These are phyloP conservation scores for Wickerhamiella sergipiensis DNA, from an alignment of 805 yeast genomes.

Conservation along the genomic window DNA sequence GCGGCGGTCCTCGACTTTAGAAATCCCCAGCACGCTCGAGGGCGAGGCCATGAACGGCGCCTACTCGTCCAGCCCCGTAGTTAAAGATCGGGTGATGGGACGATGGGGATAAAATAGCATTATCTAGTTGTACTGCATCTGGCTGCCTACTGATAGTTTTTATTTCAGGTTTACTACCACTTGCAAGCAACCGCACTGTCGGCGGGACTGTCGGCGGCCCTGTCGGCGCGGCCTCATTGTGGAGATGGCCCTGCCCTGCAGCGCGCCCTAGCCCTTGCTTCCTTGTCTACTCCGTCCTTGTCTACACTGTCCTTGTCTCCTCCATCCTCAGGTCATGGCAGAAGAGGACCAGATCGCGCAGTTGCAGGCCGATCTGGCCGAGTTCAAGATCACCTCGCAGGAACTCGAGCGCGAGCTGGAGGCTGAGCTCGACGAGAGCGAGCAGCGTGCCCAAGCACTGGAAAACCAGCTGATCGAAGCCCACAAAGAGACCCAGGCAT, in stretches of 20 bases:
- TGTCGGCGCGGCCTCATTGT: no score
- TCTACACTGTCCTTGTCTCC: no score
- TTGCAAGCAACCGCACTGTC: no score
- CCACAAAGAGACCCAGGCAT: slow-evolving; percentile 20
- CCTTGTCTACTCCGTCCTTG: no score
- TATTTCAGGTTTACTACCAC: no score
- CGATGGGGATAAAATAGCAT: neutral
- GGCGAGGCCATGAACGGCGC: slow-evolving; percentile 25
- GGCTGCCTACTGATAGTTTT: no score
- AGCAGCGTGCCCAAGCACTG: slow-evolving; percentile 18
- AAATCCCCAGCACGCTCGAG: slow-evolving; percentile 15
- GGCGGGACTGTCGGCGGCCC: no score
- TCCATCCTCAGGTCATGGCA: neutral
- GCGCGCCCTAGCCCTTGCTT: no score
- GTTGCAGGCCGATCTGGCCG: slow-evolving; percentile 30
- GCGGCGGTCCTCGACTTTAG: neutral
- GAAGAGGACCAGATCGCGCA: slow-evolving; percentile 26
- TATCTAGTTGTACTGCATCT: no score
- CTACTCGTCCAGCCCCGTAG: slow-evolving; percentile 20
- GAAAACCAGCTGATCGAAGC: slow-evolving; percentile 18
- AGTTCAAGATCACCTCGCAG: slow-evolving; percentile 31
- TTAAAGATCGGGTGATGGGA: slow-evolving; percentile 2
- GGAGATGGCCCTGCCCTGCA: neutral
- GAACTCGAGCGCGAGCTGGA: slow-evolving; percentile 35
- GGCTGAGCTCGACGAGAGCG: slow-evolving; percentile 28